Conservation (phyloP, 768 basidiomycete species). For the Tylopilus balloui region DNA sequence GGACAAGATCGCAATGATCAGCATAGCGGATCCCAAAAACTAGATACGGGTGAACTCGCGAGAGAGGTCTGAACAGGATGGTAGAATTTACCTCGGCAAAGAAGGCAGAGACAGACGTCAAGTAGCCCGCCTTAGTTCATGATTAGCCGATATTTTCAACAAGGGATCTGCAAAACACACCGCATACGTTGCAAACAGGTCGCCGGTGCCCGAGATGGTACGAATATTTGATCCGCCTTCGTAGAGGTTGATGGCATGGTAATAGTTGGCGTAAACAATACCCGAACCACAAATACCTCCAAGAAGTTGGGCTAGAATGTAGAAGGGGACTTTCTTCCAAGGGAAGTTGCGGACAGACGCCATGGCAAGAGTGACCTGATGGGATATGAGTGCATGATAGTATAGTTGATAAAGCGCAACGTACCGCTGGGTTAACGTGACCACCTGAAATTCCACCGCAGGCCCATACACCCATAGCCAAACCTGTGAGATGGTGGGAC, state of each 20-base stretch:
- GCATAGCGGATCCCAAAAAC: slow-evolving; percentile 52
- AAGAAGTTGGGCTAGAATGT: slow-evolving; percentile 58
- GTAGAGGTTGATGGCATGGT: slow-evolving; percentile 60
- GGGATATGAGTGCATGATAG: background rate
- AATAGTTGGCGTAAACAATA: slow-evolving; percentile 59
- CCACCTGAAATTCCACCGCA: slow-evolving; percentile 66
- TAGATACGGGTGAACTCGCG: slow-evolving; percentile 20
- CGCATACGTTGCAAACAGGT: slow-evolving; percentile 58
- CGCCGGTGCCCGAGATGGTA: slow-evolving; percentile 53
- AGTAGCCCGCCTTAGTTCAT: slow-evolving; percentile 34
- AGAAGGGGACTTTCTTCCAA: slow-evolving; percentile 74
- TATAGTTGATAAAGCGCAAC: slow-evolving; percentile 10
- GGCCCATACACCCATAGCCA: slow-evolving; percentile 66
- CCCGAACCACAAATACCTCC: slow-evolving; percentile 57
- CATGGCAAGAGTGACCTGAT: slow-evolving; percentile 62
- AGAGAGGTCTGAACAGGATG: background rate
- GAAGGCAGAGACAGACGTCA: slow-evolving; percentile 43
- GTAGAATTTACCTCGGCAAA: slow-evolving; percentile 40
- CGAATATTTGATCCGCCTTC: slow-evolving; percentile 54
- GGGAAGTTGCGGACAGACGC: slow-evolving; percentile 72
- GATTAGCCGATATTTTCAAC: slow-evolving; percentile 8
- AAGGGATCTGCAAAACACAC: slow-evolving; percentile 32
- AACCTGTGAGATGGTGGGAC: slow-evolving; percentile 30
- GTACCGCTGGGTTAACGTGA: slow-evolving; percentile 69
- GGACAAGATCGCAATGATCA: slow-evolving; percentile 52